Conservation (phyloP, 225 moss, liverwort and hornwort genomes). For the Antitrichia curtipendula region DNA sequence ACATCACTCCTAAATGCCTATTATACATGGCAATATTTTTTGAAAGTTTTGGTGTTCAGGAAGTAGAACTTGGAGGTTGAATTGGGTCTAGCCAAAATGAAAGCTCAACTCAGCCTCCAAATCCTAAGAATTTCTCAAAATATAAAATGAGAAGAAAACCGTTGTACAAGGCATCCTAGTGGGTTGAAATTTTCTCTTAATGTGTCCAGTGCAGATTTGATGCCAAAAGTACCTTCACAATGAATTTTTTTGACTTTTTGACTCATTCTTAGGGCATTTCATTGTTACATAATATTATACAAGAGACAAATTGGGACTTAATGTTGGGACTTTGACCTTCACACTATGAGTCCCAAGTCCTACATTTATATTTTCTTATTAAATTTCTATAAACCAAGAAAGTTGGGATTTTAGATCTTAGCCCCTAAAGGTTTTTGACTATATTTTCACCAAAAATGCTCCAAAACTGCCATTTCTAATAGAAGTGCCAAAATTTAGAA, state of each 20-base stretch:
- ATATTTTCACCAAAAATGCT: too few species aligned
- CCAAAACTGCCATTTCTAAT: too few species aligned
- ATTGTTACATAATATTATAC: neutral
- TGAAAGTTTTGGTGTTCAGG: neutral
- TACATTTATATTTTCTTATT: too few species aligned
- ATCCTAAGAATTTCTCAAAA: neutral
- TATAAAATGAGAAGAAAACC: neutral
- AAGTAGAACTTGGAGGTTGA: neutral
- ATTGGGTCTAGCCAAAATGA: neutral
- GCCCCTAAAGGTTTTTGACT: too few species aligned
- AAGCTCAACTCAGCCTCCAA: rapidly evolving
- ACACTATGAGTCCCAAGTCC: neutral
- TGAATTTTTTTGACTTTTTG: neutral
- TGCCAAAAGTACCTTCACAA: rapidly evolving
- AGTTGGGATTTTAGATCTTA: neutral
- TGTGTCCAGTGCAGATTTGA: rapidly evolving
- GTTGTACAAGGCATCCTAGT: too few species aligned
- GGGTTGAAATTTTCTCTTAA: too few species aligned
- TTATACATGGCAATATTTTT: neutral
- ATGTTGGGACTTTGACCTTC: too few species aligned
- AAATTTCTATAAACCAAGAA: neutral
- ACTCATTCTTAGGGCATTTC: rapidly evolving
- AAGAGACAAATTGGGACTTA: neutral
- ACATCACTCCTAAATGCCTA: neutral
- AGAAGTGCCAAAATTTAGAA: too few species aligned